A percentile compares a stretch with the other conserved stretches of the same genome.
Conservation (phyloP, 1,139 yeast species). For the Barnettozyma hawaiiensis region DNA sequence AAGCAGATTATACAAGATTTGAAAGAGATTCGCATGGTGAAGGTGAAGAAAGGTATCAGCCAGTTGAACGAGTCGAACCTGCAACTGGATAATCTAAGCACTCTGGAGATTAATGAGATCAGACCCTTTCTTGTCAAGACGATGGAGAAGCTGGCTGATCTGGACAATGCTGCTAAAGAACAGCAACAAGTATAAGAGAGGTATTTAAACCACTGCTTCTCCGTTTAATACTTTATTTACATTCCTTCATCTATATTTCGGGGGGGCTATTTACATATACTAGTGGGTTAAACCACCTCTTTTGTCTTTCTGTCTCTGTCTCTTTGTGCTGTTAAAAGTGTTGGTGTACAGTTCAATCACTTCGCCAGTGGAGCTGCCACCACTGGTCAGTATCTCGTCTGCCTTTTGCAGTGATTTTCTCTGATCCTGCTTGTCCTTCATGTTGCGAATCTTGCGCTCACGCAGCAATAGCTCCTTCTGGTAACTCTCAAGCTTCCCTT, state of each 20-base stretch:
- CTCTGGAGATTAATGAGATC: constrained; percentile 81
- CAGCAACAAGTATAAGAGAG: constrained; percentile 8
- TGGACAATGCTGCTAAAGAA: constrained; percentile 40
- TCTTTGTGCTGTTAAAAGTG: constrained; percentile 22
- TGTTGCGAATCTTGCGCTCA: constrained; percentile 18
- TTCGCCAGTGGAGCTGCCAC: constrained; percentile 17
- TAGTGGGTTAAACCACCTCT: constrained; percentile 10
- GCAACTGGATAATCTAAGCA: constrained; percentile 75
- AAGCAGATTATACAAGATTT: constrained; percentile 69
- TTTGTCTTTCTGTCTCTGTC: constrained; percentile 17
- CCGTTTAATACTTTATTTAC: no score
- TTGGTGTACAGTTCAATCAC: constrained; percentile 22
- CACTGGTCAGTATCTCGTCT: constrained; percentile 10
- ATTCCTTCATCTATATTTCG: no score
- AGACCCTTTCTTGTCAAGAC: constrained; percentile 74
- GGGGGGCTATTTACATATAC: not conserved
- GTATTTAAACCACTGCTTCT: no score
- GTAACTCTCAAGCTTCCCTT: constrained; percentile 27
- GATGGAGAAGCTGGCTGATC: constrained; percentile 66
- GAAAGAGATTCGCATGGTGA: constrained; percentile 75
- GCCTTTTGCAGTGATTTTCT: constrained; percentile 14
- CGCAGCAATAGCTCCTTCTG: constrained; percentile 21
- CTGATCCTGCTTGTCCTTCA: constrained; percentile 23
- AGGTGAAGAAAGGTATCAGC: constrained; percentile 71
- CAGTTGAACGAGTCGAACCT: constrained; percentile 80